Evolutionary conservation across 2,329 filamentous ascomycete species (phyloP).

Genomic region (Clarireedia hainanense): DNA sequence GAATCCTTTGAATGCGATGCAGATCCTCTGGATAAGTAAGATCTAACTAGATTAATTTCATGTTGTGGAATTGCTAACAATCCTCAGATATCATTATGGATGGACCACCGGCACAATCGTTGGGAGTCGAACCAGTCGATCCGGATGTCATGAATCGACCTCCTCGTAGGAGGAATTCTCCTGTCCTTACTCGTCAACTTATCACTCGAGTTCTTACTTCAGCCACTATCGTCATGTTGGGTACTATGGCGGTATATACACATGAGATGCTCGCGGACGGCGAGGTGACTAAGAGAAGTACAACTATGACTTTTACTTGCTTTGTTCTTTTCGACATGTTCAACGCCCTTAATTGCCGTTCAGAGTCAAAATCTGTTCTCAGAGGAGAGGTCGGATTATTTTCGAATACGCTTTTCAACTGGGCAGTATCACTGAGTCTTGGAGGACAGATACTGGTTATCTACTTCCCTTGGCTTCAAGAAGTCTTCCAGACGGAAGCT

Average conservation of each 20-base stretch:
- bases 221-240: constrained; percentile 81
- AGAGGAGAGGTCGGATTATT: constrained; percentile 77
- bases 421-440: constrained; percentile 79
- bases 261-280: constrained; percentile 83
- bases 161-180: constrained; percentile 76
- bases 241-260: constrained; percentile 85
- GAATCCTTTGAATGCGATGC: constrained; percentile 97
- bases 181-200: constrained; percentile 79
- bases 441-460: constrained; percentile 85
- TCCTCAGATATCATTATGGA: constrained; percentile 94
- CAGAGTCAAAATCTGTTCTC: constrained; percentile 81
- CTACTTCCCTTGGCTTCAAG: constrained; percentile 88
- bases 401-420: constrained; percentile 91
- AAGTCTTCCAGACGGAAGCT: constrained; percentile 92
- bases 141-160: constrained; percentile 89
- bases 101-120: constrained; percentile 90
- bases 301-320: constrained; percentile 98
- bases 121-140: constrained; percentile 92
- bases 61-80: constrained; percentile 9
- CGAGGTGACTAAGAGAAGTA: constrained; percentile 82
- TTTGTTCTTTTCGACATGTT: constrained; percentile 99
- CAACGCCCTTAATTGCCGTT: constrained; percentile 89
- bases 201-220: constrained; percentile 81
- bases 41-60: constrained; percentile 19
- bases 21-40: constrained; percentile 99